phyloP scores from a whole-genome alignment of 225 moss, liverwort and hornwort genomes.

The Physcomitrium patens region DNA sequence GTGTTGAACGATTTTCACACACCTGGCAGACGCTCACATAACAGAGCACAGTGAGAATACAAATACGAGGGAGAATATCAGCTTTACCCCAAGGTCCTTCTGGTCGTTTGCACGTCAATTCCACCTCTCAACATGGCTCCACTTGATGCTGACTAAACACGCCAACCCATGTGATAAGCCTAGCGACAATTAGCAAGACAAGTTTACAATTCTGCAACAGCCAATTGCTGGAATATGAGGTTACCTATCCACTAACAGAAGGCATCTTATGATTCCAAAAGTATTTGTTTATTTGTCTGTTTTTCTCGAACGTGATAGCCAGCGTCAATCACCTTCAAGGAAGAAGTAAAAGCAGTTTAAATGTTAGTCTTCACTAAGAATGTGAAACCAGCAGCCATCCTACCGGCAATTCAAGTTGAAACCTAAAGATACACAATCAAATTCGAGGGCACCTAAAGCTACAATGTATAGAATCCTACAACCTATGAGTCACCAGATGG shows the following conservation, averaged over 20 bases:
- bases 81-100: constrained; percentile 65
- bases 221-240: not conserved
- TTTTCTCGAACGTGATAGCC: not conserved
- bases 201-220: not conserved
- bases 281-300: not conserved
- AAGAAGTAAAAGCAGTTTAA: not conserved
- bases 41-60: not conserved
- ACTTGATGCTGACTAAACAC: constrained; percentile 62
- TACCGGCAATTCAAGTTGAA: constrained; percentile 1
- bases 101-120: constrained; percentile 63
- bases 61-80: not conserved
- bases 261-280: not conserved
- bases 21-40: not conserved
- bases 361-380: not conserved
- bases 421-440: not conserved
- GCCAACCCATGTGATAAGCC: constrained; percentile 46
- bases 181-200: not conserved
- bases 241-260: not conserved
- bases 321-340: not conserved
- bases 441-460: constrained; percentile 57
- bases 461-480: constrained; percentile 72
- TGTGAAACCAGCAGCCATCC: not conserved
- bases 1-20: too few species aligned
- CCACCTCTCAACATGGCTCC: constrained; percentile 37
- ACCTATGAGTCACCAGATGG: constrained; percentile 75